These are phyloP conservation scores for Colletotrichum sp. DNA, from an alignment of 2,329 filamentous ascomycete species.

Conservation along the genomic window DNA sequence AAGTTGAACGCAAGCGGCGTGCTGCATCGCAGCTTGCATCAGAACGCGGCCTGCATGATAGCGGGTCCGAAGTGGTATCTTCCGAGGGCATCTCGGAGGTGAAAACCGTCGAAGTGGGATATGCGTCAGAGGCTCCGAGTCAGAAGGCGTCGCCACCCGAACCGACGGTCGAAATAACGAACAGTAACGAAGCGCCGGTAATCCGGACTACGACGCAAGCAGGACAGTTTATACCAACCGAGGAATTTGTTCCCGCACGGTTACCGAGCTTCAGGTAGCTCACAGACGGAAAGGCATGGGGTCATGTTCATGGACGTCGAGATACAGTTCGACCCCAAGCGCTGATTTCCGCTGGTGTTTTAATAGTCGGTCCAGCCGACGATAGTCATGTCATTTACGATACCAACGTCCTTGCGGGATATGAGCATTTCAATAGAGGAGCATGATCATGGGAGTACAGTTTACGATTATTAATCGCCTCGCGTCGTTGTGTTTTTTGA, in stretches of 20 bases:
- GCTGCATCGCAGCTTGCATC: conserved; percentile 58
- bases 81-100: conserved; percentile 34
- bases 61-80: conserved; percentile 35
- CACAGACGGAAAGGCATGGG: background rate
- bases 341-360: background rate
- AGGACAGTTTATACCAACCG: conserved; percentile 9
- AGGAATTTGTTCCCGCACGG: conserved; percentile 62
- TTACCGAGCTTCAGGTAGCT: conserved; percentile 58
- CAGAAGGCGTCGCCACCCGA: background rate
- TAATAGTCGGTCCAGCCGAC: conserved; percentile 11
- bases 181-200: conserved; percentile 5
- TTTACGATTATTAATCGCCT: background rate
- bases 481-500: background rate
- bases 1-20: conserved; percentile 56
- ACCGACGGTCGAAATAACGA: background rate
- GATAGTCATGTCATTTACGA: conserved; percentile 20
- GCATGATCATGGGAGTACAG: background rate
- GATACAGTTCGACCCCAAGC: background rate
- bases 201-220: background rate
- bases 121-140: conserved; percentile 5
- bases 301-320: background rate
- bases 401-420: conserved; percentile 15
- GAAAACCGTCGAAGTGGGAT: conserved; percentile 29
- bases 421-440: conserved; percentile 11
- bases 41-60: conserved; percentile 49